These are phyloP conservation scores for Fonsecaea multimorphosa DNA, from an alignment of 2,329 filamentous ascomycete genomes.

Conservation along the genomic window DNA sequence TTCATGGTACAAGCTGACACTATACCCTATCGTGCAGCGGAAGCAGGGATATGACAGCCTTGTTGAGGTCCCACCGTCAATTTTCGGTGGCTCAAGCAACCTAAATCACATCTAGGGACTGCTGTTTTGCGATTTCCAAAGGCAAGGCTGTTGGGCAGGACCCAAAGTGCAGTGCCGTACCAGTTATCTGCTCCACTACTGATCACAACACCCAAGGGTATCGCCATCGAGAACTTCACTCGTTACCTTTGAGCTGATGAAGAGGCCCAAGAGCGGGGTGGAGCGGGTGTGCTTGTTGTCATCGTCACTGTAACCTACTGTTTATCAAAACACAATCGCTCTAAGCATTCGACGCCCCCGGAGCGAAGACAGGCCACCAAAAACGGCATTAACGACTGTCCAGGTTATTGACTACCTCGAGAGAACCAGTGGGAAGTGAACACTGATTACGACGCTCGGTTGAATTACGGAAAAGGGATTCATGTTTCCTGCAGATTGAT, in stretches of 20 bases:
- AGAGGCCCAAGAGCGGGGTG: not conserved
- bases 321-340: not conserved
- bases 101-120: not conserved
- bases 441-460: not conserved
- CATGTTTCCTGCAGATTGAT: not conserved
- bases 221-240: not conserved
- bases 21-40: not conserved
- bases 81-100: not conserved
- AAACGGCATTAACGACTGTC: not conserved
- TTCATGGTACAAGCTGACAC: not conserved
- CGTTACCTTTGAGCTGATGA: not conserved
- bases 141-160: not conserved
- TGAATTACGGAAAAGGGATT: not conserved
- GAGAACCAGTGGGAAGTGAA: not conserved
- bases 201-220: not conserved
- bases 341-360: not conserved
- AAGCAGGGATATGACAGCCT: not conserved
- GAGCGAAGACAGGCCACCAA: not conserved
- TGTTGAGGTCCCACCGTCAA: not conserved
- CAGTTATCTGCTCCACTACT: not conserved
- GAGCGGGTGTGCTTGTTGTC: not conserved
- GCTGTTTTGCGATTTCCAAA: not conserved
- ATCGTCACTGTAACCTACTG: not conserved
- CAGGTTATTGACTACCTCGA: not conserved
- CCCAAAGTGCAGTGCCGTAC: not conserved